Conservation (phyloP, 1,139 yeast genomes). For the Cylindricascospora bacillispora region DNA sequence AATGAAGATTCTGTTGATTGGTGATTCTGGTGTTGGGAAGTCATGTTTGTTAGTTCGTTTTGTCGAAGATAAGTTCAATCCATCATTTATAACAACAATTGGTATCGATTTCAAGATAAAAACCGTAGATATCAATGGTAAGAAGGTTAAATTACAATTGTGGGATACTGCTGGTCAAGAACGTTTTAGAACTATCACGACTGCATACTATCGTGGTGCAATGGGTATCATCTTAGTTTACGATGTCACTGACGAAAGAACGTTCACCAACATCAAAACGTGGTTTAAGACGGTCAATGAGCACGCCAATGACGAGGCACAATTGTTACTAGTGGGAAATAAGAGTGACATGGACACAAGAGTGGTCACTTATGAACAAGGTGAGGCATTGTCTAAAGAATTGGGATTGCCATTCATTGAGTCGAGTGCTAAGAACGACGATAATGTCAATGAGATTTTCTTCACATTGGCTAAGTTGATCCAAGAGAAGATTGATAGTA, state of each 20-base stretch:
- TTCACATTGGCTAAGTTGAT: conserved; percentile 81
- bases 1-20: conserved; percentile 85
- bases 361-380: conserved; percentile 78
- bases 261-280: conserved; percentile 71
- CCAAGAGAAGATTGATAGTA: conserved; percentile 55
- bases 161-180: conserved; percentile 99
- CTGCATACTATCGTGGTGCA: conserved; percentile 97
- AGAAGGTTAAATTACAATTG: conserved; percentile 84
- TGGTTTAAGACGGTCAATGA: conserved; percentile 95
- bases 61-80: conserved; percentile 94
- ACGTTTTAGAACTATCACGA: conserved; percentile 93
- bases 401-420: conserved; percentile 85
- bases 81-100: conserved; percentile 90
- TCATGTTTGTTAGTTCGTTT: conserved; percentile 88
- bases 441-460: conserved; percentile 84
- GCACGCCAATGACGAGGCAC: conserved; percentile 94
- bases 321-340: conserved; percentile 85
- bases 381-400: conserved; percentile 78
- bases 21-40: conserved; percentile 96
- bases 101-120: conserved; percentile 97
- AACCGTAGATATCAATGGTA: conserved; percentile 87
- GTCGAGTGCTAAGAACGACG: conserved; percentile 89
- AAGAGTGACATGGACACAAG: conserved; percentile 72
- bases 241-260: conserved; percentile 91
- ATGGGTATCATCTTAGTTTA: conserved; percentile 94